Evolutionary conservation across 179 eudicot species (phyloP).

Genomic region (Silene noctiflora): DNA sequence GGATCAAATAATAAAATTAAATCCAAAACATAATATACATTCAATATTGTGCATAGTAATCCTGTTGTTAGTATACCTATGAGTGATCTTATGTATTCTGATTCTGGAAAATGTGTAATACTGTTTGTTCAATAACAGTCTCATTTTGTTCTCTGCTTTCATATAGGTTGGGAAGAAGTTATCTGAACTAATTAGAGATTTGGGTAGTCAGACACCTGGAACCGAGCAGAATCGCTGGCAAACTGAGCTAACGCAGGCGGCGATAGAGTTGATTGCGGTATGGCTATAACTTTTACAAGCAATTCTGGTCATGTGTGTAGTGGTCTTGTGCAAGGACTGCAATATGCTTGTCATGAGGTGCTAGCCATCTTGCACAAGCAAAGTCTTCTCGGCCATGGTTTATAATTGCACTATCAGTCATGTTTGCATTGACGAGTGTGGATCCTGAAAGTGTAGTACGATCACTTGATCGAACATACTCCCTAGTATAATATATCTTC

Average conservation of each 20-base stretch:
- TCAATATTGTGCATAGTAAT: not conserved
- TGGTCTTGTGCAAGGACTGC: not conserved
- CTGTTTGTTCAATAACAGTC: not conserved
- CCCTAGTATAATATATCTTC: too few relatives aligned
- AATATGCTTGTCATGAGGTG: not conserved
- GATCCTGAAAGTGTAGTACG: too few relatives aligned
- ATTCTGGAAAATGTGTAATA: not conserved
- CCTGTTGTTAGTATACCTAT: not conserved
- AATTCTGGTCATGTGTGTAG: not conserved
- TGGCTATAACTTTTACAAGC: slow-evolving; percentile 12
- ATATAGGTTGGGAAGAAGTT: slow-evolving; percentile 89
- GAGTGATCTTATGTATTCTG: slow-evolving; percentile 9
- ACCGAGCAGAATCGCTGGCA: slow-evolving; percentile 90
- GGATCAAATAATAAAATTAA: slow-evolving; percentile 5
- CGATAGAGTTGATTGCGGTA: slow-evolving; percentile 94
- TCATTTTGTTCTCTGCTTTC: slow-evolving; percentile 12
- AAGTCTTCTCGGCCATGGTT: not conserved
- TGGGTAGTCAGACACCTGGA: slow-evolving; percentile 74
- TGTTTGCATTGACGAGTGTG: not conserved
- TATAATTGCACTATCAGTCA: not conserved
- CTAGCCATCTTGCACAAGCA: not conserved
- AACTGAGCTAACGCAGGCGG: slow-evolving; percentile 85
- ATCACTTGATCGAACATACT: not conserved
- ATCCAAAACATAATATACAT: not conserved
- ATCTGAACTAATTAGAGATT: slow-evolving; percentile 91